phyloP scores from a whole-genome alignment of 2,329 filamentous ascomycete genomes.

The Acrocalymma vagum region DNA sequence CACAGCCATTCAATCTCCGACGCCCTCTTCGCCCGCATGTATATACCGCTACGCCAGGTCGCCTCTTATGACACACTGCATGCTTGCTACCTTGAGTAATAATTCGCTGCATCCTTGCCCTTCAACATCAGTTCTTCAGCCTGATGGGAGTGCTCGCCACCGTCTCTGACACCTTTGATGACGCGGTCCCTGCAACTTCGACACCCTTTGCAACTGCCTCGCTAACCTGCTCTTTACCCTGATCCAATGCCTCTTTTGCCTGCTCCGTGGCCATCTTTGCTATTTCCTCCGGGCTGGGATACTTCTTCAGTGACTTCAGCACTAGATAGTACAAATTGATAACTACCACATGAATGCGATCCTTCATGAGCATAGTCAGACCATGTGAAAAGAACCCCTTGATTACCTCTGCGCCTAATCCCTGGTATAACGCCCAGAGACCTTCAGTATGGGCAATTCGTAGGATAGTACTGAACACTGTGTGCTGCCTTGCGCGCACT shows the following conservation, averaged over 20 bases:
- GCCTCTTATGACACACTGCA: too few species aligned
- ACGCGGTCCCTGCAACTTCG: constrained; percentile 32
- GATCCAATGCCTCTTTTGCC: constrained; percentile 39
- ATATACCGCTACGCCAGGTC: too few species aligned
- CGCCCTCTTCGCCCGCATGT: constrained; percentile 21
- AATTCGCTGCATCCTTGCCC: too few species aligned
- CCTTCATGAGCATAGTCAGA: constrained; percentile 87
- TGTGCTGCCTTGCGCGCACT: constrained; percentile 48
- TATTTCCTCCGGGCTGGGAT: constrained; percentile 51
- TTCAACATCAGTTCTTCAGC: constrained; percentile 35
- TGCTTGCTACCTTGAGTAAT: too few species aligned
- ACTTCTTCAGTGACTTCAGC: constrained; percentile 56
- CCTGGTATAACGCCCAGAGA: constrained; percentile 74
- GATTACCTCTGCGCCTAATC: constrained; percentile 77
- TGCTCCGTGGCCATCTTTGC: constrained; percentile 37
- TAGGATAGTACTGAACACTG: constrained; percentile 71
- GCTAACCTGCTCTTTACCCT: constrained; percentile 38
- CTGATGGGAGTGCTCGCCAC: constrained; percentile 34
- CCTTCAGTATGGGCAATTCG: constrained; percentile 71
- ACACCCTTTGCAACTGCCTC: constrained; percentile 31
- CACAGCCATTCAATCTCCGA: constrained; percentile 17
- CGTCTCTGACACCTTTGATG: constrained; percentile 33
- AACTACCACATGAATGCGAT: constrained; percentile 75
- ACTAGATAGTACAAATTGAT: constrained; percentile 76
- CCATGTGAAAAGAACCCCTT: constrained; percentile 89